Evolutionary conservation across 768 basidiomycete genomes (phyloP).

Genomic region (Lactarius indigo): DNA sequence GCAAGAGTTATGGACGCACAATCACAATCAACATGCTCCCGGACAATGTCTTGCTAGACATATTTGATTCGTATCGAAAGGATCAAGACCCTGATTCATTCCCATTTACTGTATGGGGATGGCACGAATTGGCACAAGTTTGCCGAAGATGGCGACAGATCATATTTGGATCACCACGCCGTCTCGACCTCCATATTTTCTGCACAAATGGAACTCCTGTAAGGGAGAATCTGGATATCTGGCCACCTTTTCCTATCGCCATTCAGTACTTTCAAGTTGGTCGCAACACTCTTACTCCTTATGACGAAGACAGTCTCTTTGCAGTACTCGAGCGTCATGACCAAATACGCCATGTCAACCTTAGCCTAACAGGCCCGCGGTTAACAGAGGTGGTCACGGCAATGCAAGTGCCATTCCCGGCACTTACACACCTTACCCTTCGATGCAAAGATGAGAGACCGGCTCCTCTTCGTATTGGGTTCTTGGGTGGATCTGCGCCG

Average conservation of each 20-base stretch:
- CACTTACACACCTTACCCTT: neutral
- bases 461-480: neutral
- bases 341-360: neutral
- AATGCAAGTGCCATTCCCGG: neutral
- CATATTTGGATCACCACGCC: neutral
- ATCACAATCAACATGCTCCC: neutral
- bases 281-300: neutral
- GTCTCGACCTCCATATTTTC: neutral
- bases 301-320: neutral
- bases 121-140: neutral
- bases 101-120: neutral
- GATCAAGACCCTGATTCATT: too few relatives aligned
- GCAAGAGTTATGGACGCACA: neutral
- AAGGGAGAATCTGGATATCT: neutral
- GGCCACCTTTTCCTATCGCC: constrained; percentile 3
- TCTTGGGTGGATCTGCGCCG: constrained; percentile 1
- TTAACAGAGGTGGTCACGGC: neutral
- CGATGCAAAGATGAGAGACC: neutral
- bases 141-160: constrained; percentile 2
- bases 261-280: too few relatives aligned
- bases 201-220: constrained; percentile 5
- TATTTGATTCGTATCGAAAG: neutral
- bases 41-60: neutral
- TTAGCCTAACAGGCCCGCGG: neutral
- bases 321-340: neutral